A percentile compares a stretch with the other conserved stretches of the same genome.
phyloP scores from a whole-genome alignment of 371 early-diverging fungal genomes.

The Rhizomucor pusillus region DNA sequence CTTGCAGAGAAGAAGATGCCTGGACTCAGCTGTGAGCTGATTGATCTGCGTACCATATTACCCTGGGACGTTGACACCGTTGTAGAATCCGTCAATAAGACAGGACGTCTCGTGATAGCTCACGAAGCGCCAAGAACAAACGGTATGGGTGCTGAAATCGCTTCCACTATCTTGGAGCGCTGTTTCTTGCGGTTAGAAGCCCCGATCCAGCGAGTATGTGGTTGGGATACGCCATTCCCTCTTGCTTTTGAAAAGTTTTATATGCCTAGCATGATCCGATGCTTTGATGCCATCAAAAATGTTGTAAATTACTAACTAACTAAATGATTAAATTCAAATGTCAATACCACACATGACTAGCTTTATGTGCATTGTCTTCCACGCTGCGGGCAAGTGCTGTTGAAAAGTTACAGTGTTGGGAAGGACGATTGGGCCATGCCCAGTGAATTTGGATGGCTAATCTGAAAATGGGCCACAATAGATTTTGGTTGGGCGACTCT shows the following conservation, averaged over 20 bases:
- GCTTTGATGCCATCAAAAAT: constrained; percentile 85
- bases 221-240: constrained; percentile 96
- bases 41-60: constrained; percentile 89
- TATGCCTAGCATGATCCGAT: constrained; percentile 85
- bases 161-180: constrained; percentile 87
- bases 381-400: too few relatives aligned
- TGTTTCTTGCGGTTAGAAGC: constrained; percentile 83
- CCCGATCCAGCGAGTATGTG: constrained; percentile 86
- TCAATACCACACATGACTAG: too few relatives aligned
- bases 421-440: too few relatives aligned
- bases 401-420: too few relatives aligned
- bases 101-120: constrained; percentile 90
- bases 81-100: constrained; percentile 91
- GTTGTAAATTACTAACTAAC: constrained; percentile 69
- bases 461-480: too few relatives aligned
- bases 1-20: constrained; percentile 87
- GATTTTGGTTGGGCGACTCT: too few relatives aligned
- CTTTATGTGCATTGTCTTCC: too few relatives aligned
- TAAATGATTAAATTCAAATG: not conserved
- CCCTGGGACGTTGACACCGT: constrained; percentile 97
- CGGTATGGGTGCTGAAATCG: constrained; percentile 96
- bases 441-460: too few relatives aligned
- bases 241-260: constrained; percentile 93
- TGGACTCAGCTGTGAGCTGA: constrained; percentile 89
- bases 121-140: constrained; percentile 95